Percentiles rank a stretch among this genome's conserved stretches.
Conservation (phyloP, 2,329 filamentous ascomycete genomes). For the Arthrinium phaeospermum region DNA sequence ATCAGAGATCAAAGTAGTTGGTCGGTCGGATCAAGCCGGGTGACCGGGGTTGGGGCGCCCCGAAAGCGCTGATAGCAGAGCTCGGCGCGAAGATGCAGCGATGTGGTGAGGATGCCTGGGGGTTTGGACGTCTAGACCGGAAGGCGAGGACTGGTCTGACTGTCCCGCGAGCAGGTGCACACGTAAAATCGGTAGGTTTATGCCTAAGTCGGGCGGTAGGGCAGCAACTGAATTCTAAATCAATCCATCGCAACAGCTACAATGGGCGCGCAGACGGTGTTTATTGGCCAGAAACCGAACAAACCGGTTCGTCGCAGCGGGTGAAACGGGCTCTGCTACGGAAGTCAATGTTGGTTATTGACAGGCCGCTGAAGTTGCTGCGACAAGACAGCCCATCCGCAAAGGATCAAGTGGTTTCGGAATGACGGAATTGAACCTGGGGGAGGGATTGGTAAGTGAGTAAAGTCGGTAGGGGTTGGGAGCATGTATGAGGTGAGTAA, state of each 20-base stretch:
- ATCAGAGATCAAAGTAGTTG: conserved; percentile 21
- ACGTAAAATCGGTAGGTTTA: conserved; percentile 4
- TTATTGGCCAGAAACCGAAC: conserved; percentile 2
- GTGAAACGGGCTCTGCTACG: neutral
- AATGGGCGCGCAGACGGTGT: conserved; percentile 7
- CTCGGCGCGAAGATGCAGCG: neutral
- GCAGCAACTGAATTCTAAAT: conserved; percentile 16
- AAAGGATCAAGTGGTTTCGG: neutral
- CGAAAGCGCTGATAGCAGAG: neutral
- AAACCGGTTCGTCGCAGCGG: neutral
- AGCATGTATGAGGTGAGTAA: neutral
- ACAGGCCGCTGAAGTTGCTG: conserved; percentile 8
- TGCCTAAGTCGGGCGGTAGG: conserved; percentile 16
- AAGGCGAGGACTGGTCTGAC: neutral
- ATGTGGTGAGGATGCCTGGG: neutral
- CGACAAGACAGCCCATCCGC: conserved; percentile 16
- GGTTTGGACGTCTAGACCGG: neutral
- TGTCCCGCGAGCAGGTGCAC: neutral
- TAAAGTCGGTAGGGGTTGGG: conserved; percentile 7
- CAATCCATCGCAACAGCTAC: conserved; percentile 16
- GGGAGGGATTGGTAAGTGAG: conserved; percentile 1
- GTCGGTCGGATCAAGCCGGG: conserved; percentile 21
- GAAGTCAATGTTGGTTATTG: neutral
- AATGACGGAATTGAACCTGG: conserved; percentile 7
- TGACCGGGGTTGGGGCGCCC: conserved; percentile 17